Percentiles rank a stretch among this genome's conserved stretches.
Conservation (phyloP, 495 filamentous ascomycete genomes). For the Aspergillus sclerotiicarbonarius region DNA sequence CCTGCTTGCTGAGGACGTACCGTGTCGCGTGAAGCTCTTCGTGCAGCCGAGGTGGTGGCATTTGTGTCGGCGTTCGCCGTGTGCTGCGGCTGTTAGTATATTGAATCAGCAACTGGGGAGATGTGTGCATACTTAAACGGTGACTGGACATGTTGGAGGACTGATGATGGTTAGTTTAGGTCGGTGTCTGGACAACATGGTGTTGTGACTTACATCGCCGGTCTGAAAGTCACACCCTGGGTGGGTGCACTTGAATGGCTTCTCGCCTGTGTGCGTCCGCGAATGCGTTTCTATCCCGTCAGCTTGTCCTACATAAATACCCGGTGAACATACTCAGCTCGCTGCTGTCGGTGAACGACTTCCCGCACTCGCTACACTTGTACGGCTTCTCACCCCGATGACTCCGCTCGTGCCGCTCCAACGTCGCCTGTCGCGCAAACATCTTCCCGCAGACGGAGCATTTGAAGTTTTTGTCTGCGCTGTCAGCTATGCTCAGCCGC, state of each 20-base stretch:
- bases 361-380: slow-evolving; percentile 44
- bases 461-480: slow-evolving; percentile 44
- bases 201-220: slow-evolving; percentile 43
- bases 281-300: slow-evolving; percentile 47
- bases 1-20: too few species aligned
- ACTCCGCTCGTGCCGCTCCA: slow-evolving; percentile 53
- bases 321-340: slow-evolving; percentile 41
- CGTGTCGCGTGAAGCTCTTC: slow-evolving; percentile 49
- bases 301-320: slow-evolving; percentile 4
- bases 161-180: slow-evolving; percentile 19
- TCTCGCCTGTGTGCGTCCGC: slow-evolving; percentile 51
- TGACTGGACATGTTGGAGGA: slow-evolving; percentile 53
- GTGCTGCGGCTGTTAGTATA: slow-evolving; percentile 30
- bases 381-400: slow-evolving; percentile 53
- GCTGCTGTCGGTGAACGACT: slow-evolving; percentile 49
- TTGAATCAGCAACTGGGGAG: not conserved
- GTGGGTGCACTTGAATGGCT: slow-evolving; percentile 49
- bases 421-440: slow-evolving; percentile 46
- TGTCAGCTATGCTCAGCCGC: not conserved
- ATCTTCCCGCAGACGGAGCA: slow-evolving; percentile 48
- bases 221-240: slow-evolving; percentile 49
- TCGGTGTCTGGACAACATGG: not conserved
- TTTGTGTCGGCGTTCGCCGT: slow-evolving; percentile 48
- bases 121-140: slow-evolving; percentile 35
- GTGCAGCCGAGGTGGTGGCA: slow-evolving; percentile 41